Evolutionary conservation across 2,329 filamentous ascomycete genomes (phyloP).

Genomic region (Alternaria panax): DNA sequence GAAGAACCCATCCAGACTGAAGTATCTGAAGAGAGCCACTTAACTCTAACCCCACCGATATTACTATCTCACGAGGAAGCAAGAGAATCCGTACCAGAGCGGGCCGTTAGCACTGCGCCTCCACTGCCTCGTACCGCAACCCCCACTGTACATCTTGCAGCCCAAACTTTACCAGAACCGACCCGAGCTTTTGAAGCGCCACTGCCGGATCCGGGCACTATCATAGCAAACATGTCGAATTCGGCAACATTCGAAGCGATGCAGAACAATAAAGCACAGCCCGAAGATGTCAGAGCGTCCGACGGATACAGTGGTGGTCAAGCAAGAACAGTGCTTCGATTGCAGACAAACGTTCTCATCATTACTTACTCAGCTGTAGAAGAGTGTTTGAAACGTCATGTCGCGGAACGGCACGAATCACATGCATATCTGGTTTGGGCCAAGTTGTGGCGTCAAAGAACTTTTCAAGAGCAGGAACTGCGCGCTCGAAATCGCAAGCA

Average conservation of each 20-base stretch:
- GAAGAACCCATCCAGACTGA: not conserved
- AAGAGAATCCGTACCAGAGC: not conserved
- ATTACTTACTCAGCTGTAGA: conserved; percentile 17
- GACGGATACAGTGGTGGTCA: not conserved
- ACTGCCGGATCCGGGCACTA: not conserved
- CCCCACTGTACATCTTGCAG: not conserved
- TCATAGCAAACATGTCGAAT: not conserved
- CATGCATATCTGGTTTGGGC: conserved; percentile 27
- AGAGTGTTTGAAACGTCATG: conserved; percentile 19
- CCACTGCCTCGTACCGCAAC: not conserved
- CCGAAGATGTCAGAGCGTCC: not conserved
- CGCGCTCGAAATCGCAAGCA: conserved; percentile 11
- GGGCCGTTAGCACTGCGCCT: not conserved
- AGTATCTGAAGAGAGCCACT: not conserved
- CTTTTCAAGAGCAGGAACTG: conserved; percentile 28
- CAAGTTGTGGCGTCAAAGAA: conserved; percentile 30
- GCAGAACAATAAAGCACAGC: not conserved
- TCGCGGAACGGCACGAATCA: conserved; percentile 19
- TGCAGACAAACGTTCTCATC: conserved; percentile 15
- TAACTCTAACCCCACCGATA: not conserved
- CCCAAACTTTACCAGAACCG: not conserved
- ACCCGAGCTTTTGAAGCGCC: not conserved
- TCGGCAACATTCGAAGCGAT: not conserved
- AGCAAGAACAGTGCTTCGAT: not conserved
- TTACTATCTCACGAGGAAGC: not conserved